Evolutionary conservation across 139 green algal species (phyloP), one percentile per base, ranked within the genome.

Genomic region (Micromonas commoda): DNA sequence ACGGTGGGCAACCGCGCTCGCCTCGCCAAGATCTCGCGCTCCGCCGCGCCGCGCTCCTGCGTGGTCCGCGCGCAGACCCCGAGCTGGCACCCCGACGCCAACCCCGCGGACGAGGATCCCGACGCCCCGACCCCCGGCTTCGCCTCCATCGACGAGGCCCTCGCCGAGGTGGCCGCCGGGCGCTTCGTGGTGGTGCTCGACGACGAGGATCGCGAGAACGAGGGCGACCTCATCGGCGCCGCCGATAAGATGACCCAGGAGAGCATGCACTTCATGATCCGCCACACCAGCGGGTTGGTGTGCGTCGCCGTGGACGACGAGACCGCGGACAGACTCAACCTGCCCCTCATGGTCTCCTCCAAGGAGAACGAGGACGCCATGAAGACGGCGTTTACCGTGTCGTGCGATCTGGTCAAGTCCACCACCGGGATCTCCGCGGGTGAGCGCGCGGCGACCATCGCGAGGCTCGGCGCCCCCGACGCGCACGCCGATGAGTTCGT

Each of bases 171-270:
- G 2, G 26, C 24, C 26, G n/a, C 26, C 16, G 72, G 72, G 1
- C 38, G 31, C 83, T 90, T 96, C 35, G 88, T 99, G 24, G 91
- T 99, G 16, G 94, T 99, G 29, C 76, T 98, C n/a, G 95, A 99
- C 75, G 93, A 98, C 77, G 94, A 97, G 83, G 85, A 93, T 76
- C 84, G 95, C 0, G 96, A 98, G 83, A 98, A 99, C 73, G 96
- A 98, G 85, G 96, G 96, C 9, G 95, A 99, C 85, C 88, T 99
- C 2, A 98, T 99, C 68, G 91, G 93, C 37, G 91, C 93, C 0
- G 96, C 90, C 0, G 93, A 97, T 39, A 24, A n/a, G 68, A 52
- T 76, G 28, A 81, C 66, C 28, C 13, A 34, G 26, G 77, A 71
- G 75, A 72, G 23, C 71, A 91, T 99, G 77, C 93, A 97, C 6